Evolutionary conservation across 208 protist genomes (phyloP), one percentile per base, ranked within the genome.

Genomic region (Angomonas ambiguus): DNA sequence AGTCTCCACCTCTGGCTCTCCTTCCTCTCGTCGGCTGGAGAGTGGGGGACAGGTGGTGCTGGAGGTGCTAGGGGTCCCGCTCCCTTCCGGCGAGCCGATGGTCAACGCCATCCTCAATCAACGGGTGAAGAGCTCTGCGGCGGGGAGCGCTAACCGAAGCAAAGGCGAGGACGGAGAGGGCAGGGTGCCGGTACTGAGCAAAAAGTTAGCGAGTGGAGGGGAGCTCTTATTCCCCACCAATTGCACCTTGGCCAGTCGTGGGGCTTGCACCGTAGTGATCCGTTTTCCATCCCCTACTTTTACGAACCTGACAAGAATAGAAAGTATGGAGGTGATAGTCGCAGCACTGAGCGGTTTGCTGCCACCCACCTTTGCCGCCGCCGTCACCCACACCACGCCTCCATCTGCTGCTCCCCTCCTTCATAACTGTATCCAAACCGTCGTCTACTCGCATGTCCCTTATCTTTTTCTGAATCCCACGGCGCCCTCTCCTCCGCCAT

Each of bases 221-320:
- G 85, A 92, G 71, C 67, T 94, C 53, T 72, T 91, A 69, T 71
- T 94, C 51, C 88, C 88, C 13, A 74, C 85, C 27, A 59, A 56
- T 10, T 87, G 79, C 56, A 88, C 86, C 30, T 58, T 85, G 35
- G 11, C 67, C 33, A 79, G 71, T 51, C 72, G 74, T 6, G 84
- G 83, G 22, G 74, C 69, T 27, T 88, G 88, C 72, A 82, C 76
- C 5, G 41, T 94, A 51, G 62, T 92, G 45, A 65, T 91, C 32
- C 85, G 85, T 32, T 94, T 94, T 41, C 77, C 83, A 1, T 51
- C 71, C 8, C 73, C 65, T 3, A 55, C 81, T 69, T 76, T 80
- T 38, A 62, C 80, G 16, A 55, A 65, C 27, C 58, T 65, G n/a
- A 82, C 77, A 18, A 80, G 80, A 1, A 73, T 79, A 28, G 83